Percentiles rank a stretch among this genome's conserved stretches.
These are phyloP conservation scores for Termitomyces bulborhizus DNA, from an alignment of 768 basidiomycete genomes.

Conservation along the genomic window DNA sequence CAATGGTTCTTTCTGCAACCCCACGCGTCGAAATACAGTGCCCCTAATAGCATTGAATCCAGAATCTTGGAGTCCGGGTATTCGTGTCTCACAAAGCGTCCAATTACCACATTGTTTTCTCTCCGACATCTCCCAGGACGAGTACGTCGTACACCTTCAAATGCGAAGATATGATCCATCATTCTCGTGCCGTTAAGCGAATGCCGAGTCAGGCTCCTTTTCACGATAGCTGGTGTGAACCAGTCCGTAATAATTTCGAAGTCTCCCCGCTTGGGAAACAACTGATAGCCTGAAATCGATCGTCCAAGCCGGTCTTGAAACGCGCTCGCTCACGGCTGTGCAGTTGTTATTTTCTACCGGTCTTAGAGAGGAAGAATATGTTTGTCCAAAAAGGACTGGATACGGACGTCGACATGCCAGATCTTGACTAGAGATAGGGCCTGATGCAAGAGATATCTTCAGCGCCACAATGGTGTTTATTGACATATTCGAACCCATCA, in stretches of 20 bases:
- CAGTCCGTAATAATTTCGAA: not conserved
- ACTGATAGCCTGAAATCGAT: not conserved
- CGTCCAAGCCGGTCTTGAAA: not conserved
- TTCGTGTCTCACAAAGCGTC: not conserved
- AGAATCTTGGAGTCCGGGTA: not conserved
- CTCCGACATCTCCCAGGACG: not conserved
- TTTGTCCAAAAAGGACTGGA: not conserved
- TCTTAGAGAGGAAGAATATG: not conserved
- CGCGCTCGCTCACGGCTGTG: not conserved
- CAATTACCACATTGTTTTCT: not conserved
- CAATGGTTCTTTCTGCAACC: not conserved
- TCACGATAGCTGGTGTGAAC: not conserved
- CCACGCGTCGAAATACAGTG: not conserved
- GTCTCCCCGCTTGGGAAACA: too few relatives aligned
- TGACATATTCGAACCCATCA: too few relatives aligned
- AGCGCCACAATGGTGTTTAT: too few relatives aligned
- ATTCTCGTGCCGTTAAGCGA: not conserved
- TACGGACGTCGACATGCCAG: not conserved
- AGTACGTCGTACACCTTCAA: too few relatives aligned
- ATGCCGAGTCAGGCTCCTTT: not conserved
- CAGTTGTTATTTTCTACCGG: not conserved
- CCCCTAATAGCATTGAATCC: too few relatives aligned
- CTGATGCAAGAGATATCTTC: too few relatives aligned
- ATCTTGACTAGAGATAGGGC: too few relatives aligned
- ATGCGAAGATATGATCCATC: not conserved